Evolutionary conservation across 805 yeast genomes (phyloP).

Genomic region (Teunomyces kruisii): DNA sequence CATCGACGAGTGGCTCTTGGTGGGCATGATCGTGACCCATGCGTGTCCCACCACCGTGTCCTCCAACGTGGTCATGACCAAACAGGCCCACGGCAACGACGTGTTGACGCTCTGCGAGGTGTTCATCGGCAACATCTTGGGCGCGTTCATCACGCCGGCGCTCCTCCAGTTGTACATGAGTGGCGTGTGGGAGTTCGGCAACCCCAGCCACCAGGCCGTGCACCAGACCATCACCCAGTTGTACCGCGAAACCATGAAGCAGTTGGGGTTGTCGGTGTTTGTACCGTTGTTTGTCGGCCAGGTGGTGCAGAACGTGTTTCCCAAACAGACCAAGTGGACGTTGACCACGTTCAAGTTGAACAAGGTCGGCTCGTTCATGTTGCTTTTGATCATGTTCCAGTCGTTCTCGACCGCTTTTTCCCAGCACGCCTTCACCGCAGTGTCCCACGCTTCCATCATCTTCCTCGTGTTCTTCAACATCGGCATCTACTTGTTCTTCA

Average conservation of each 20-base stretch:
- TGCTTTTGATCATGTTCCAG: conserved; percentile 71
- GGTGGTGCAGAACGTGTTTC: conserved; percentile 67
- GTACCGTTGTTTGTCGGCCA: conserved; percentile 90
- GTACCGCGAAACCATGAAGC: conserved; percentile 80
- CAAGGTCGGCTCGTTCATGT: conserved; percentile 79
- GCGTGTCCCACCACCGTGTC: conserved; percentile 91
- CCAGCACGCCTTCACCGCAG: conserved; percentile 73
- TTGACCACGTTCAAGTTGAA: conserved; percentile 56
- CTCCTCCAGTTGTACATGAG: conserved; percentile 66
- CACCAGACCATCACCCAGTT: conserved; percentile 53
- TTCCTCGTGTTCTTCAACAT: conserved; percentile 80
- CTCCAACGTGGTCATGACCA: conserved; percentile 91
- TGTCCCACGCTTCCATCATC: conserved; percentile 66
- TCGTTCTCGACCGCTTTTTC: conserved; percentile 87
- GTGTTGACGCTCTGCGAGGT: conserved; percentile 80
- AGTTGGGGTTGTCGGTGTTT: conserved; percentile 79
- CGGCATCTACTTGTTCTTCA: conserved; percentile 77
- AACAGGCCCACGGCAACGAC: conserved; percentile 80
- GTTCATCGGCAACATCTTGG: conserved; percentile 77
- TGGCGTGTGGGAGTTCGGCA: conserved; percentile 71
- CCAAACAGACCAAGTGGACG: conserved; percentile 62
- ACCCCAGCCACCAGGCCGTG: conserved; percentile 58
- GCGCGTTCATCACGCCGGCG: conserved; percentile 88
- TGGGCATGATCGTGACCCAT: conserved; percentile 79
- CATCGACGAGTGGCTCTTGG: conserved; percentile 76